Evolutionary conservation across 2,329 filamentous ascomycete species (phyloP).

Genomic region (Clonostachys solani): DNA sequence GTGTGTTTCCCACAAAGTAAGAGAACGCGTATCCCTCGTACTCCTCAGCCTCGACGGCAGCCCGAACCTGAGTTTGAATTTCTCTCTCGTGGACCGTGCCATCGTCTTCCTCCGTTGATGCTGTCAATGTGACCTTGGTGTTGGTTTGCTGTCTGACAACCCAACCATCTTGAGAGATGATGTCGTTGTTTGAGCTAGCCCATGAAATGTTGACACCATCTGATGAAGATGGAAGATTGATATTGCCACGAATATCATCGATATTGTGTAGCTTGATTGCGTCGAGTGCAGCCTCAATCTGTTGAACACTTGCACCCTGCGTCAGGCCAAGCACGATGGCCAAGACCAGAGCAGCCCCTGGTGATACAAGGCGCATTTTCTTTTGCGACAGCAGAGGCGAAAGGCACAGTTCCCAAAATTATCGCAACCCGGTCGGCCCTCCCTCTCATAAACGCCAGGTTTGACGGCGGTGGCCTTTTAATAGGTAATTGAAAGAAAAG

Average conservation of each 20-base stretch:
- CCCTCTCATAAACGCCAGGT: too few species aligned
- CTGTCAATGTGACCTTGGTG: slow-evolving; percentile 24
- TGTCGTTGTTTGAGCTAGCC: slow-evolving; percentile 22
- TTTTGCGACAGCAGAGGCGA: too few species aligned
- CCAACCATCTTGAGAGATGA: slow-evolving; percentile 26
- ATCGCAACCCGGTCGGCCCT: too few species aligned
- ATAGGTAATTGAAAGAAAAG: too few species aligned
- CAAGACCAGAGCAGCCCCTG: not conserved
- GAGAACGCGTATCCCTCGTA: slow-evolving; percentile 44
- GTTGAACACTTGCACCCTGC: not conserved
- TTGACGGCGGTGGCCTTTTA: too few species aligned
- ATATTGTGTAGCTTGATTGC: slow-evolving; percentile 22
- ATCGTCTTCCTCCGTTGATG: slow-evolving; percentile 18
- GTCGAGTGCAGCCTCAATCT: slow-evolving; percentile 1
- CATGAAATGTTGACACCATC: slow-evolving; percentile 25
- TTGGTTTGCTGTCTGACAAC: slow-evolving; percentile 22
- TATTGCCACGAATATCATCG: slow-evolving; percentile 29
- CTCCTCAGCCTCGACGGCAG: slow-evolving; percentile 19
- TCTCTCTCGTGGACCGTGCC: slow-evolving; percentile 14
- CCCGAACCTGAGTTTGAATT: slow-evolving; percentile 25
- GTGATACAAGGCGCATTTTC: too few species aligned
- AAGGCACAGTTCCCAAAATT: too few species aligned
- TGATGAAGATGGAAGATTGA: slow-evolving; percentile 22
- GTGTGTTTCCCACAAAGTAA: slow-evolving; percentile 42
- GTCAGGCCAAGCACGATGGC: not conserved